phyloP scores from a whole-genome alignment of 208 protist genomes.

The Borovskyia barvae region DNA sequence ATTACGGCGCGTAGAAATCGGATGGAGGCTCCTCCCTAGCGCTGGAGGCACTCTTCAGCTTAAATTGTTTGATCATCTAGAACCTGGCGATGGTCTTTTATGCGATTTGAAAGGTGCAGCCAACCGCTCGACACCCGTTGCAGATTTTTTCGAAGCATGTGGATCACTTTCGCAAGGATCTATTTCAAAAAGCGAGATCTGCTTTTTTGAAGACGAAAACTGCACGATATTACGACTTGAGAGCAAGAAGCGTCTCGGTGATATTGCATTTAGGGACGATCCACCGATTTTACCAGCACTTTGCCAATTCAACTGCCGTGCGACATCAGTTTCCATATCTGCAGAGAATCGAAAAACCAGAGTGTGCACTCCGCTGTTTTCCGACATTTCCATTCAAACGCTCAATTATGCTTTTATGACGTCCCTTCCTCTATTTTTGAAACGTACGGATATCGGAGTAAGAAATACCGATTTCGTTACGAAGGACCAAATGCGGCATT shows the following conservation, averaged over 20 bases:
- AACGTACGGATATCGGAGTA: slow-evolving; percentile 76
- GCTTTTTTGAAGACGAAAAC: slow-evolving; percentile 18
- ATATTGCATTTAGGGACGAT: slow-evolving; percentile 10
- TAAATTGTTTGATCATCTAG: slow-evolving; percentile 51
- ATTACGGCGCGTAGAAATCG: slow-evolving; percentile 58
- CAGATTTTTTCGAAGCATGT: slow-evolving; percentile 71
- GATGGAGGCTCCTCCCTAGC: slow-evolving; percentile 52
- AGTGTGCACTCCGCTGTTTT: slow-evolving; percentile 48
- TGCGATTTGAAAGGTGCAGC: slow-evolving; percentile 43
- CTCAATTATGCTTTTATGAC: slow-evolving; percentile 80
- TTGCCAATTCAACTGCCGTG: slow-evolving; percentile 51
- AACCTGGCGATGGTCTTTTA: slow-evolving; percentile 43
- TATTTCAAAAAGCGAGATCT: slow-evolving; percentile 8
- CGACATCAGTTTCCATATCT: slow-evolving; percentile 58
- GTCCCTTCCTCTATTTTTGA: slow-evolving; percentile 77
- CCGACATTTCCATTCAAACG: slow-evolving; percentile 61
- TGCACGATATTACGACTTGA: slow-evolving; percentile 14
- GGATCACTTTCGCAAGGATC: slow-evolving; percentile 36
- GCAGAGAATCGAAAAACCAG: slow-evolving; percentile 46
- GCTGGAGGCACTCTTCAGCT: slow-evolving; percentile 45
- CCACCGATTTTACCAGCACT: slow-evolving; percentile 37
- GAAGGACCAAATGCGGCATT: slow-evolving; percentile 78
- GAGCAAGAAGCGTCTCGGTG: slow-evolving; percentile 23
- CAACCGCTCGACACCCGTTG: slow-evolving; percentile 44
- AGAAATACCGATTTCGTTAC: slow-evolving; percentile 80